Evolutionary conservation across 495 filamentous ascomycete species (phyloP).

Genomic region (Sabuloglossum arenarium): DNA sequence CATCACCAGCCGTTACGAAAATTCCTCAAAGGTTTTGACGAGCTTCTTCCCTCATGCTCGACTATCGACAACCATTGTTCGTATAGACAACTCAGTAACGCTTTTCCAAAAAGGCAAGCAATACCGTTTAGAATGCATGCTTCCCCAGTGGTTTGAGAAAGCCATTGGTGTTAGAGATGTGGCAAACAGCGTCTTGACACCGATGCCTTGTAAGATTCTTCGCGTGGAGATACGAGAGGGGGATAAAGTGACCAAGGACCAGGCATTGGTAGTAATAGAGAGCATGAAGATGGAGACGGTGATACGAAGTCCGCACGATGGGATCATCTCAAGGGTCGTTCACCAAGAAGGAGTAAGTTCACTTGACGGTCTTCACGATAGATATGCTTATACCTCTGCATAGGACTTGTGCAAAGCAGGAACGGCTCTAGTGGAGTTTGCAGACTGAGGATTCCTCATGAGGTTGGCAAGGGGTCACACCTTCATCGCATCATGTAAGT

Average conservation of each 20-base stretch:
- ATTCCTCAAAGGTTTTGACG: conserved; percentile 21
- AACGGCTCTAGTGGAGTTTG: conserved; percentile 34
- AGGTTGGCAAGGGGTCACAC: background rate
- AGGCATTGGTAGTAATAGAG: conserved; percentile 85
- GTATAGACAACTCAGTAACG: conserved; percentile 28
- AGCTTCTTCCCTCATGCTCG: conserved; percentile 58
- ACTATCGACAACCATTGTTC: conserved; percentile 60
- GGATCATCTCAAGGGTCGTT: conserved; percentile 58
- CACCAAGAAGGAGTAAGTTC: conserved; percentile 68
- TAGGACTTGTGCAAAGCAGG: conserved; percentile 38
- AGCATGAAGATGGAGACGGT: conserved; percentile 99
- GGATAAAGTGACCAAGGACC: conserved; percentile 61
- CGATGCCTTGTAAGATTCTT: conserved; percentile 89
- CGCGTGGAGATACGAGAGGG: conserved; percentile 68
- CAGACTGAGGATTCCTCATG: background rate
- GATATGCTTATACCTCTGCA: background rate
- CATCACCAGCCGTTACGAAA: conserved; percentile 23
- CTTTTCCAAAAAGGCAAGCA: conserved; percentile 69
- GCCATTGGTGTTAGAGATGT: conserved; percentile 66
- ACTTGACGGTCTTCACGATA: background rate
- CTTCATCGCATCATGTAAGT: background rate
- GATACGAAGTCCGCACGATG: conserved; percentile 72
- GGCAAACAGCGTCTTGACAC: conserved; percentile 64
- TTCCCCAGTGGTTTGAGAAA: conserved; percentile 68
- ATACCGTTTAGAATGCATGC: conserved; percentile 42